Evolutionary conservation across 352 stramenopile species (phyloP).

Genomic region (Sclerospora graminicola): DNA sequence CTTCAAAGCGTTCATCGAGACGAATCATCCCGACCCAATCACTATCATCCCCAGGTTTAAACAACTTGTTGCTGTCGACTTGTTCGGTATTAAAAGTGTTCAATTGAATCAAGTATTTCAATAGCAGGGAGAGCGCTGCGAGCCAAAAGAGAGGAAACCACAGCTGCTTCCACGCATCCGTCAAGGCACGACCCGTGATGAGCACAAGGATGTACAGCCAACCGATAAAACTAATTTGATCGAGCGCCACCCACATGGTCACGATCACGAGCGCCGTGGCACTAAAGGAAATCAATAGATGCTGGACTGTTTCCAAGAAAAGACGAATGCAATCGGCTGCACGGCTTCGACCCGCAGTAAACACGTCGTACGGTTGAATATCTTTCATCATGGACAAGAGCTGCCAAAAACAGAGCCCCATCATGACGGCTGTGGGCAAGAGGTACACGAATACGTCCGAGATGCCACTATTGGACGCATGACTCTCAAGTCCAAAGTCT

Average conservation of each 20-base stretch:
- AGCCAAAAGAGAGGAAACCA: constrained; percentile 81
- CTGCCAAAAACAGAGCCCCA: constrained; percentile 76
- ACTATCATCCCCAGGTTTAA: constrained; percentile 38
- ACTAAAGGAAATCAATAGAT: constrained; percentile 61
- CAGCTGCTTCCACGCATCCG: constrained; percentile 49
- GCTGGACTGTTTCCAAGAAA: constrained; percentile 45
- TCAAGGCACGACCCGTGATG: constrained; percentile 40
- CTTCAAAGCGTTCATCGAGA: constrained; percentile 29
- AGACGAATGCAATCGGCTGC: constrained; percentile 42
- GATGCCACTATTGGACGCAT: constrained; percentile 40
- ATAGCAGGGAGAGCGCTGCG: constrained; percentile 36
- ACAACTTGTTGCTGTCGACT: constrained; percentile 18
- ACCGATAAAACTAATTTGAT: constrained; percentile 52
- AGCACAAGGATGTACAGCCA: constrained; percentile 58
- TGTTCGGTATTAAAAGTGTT: constrained; percentile 35
- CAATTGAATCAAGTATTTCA: constrained; percentile 65
- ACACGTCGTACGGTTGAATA: constrained; percentile 50
- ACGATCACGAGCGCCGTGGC: constrained; percentile 54
- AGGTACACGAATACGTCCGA: constrained; percentile 76
- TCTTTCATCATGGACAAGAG: constrained; percentile 63
- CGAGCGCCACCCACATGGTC: constrained; percentile 55
- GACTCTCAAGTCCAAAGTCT: constrained; percentile 66
- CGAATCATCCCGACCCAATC: constrained; percentile 50
- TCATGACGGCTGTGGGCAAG: constrained; percentile 56
- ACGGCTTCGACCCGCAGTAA: constrained; percentile 43